Conservation (phyloP, 108 stramenopile genomes). For the Seminavis robusta region DNA sequence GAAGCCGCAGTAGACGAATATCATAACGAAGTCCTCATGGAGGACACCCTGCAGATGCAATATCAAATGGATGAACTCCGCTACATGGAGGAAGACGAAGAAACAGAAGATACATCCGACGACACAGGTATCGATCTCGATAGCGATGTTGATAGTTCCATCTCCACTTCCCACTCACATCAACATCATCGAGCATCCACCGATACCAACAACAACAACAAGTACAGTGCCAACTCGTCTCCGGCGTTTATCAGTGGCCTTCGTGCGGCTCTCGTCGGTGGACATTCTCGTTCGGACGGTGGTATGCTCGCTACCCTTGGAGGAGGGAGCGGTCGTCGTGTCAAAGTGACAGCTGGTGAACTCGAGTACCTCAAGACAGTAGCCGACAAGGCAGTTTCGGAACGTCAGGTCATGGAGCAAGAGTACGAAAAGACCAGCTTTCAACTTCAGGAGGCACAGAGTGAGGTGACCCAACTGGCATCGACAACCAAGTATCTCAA, state of each 20-base stretch:
- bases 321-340: not conserved
- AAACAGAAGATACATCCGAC: not conserved
- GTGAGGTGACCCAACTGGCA: conserved; percentile 9
- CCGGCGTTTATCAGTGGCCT: too few species aligned
- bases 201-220: too few species aligned
- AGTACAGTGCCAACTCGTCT: too few species aligned
- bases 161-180: not conserved
- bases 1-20: not conserved
- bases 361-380: conserved; percentile 1
- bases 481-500: conserved; percentile 16
- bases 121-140: too few species aligned
- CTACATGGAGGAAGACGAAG: not conserved
- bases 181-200: not conserved
- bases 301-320: not conserved
- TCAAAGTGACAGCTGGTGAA: not conserved
- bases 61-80: not conserved
- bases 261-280: not conserved
- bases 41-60: not conserved
- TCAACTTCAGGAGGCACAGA: conserved; percentile 19
- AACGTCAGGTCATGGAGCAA: conserved; percentile 2
- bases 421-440: conserved; percentile 22
- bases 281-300: not conserved
- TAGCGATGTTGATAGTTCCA: not conserved
- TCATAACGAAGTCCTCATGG: not conserved
- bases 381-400: not conserved